Conservation (phyloP, 176 grass and related monocot species). For the Canna indica region DNA sequence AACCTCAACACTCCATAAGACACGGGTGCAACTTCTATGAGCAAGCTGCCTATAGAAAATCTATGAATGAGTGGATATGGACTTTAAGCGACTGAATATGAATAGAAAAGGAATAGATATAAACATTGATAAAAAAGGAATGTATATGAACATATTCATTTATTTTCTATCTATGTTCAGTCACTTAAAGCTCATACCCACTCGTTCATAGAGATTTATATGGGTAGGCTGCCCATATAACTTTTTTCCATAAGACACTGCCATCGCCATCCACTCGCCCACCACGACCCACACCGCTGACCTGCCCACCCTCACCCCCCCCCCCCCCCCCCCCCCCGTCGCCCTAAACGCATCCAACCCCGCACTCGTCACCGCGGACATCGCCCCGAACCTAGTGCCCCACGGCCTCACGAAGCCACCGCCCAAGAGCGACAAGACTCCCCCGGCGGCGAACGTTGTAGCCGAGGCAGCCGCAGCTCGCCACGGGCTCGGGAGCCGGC, state of each 20-base stretch:
- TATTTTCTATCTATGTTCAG: too few species aligned
- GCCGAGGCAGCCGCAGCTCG: conserved; percentile 58
- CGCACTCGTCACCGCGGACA: conserved; percentile 43
- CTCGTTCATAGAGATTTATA: too few species aligned
- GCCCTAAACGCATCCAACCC: conserved; percentile 55
- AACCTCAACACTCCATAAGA: conserved; percentile 64
- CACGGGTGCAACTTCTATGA: too few species aligned
- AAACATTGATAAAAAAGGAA: too few species aligned
- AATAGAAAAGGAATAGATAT: too few species aligned
- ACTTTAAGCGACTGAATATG: too few species aligned
- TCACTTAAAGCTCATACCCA: too few species aligned
- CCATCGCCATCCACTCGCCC: conserved; percentile 80
- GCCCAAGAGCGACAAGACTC: conserved; percentile 44
- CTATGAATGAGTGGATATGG: too few species aligned
- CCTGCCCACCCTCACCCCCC: conserved; percentile 26
- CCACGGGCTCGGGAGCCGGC: conserved; percentile 50
- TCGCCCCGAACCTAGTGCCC: conserved; percentile 28
- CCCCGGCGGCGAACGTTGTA: conserved; percentile 58
- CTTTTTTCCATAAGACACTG: conserved; percentile 55
- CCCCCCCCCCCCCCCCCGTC: conserved; percentile 46
- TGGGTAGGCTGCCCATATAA: too few species aligned
- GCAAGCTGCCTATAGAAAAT: too few species aligned
- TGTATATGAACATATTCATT: too few species aligned
- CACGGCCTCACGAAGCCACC: conserved; percentile 40
- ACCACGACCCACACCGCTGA: conserved; percentile 50